Evolutionary conservation across 345 rosid species (phyloP).

Genomic region (Salix purpurea): DNA sequence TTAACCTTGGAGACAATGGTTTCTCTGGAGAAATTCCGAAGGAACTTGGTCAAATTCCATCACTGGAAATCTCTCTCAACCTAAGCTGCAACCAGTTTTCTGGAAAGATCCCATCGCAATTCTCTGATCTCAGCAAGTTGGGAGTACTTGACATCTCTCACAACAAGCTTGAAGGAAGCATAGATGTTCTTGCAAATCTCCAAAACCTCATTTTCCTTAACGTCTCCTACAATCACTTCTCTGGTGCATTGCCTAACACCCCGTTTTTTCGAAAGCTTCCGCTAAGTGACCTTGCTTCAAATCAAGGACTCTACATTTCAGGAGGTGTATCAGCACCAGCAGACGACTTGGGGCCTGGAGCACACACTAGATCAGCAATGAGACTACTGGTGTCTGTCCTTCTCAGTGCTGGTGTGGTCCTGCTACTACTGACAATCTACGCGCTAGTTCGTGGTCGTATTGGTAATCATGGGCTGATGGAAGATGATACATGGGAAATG

Average conservation of each 20-base stretch:
- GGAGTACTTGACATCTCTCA: constrained; percentile 78
- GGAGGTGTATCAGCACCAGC: constrained; percentile 41
- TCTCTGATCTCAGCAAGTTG: constrained; percentile 68
- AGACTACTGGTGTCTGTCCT: constrained; percentile 60
- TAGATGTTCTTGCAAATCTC: constrained; percentile 55
- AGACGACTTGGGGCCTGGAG: constrained; percentile 25
- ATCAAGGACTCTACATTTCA: constrained; percentile 57
- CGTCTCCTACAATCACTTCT: constrained; percentile 84
- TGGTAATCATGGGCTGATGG: constrained; percentile 29
- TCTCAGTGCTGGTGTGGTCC: constrained; percentile 53
- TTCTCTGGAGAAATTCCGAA: constrained; percentile 77
- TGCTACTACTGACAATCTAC: constrained; percentile 57
- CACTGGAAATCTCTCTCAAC: constrained; percentile 79
- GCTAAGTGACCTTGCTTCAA: constrained; percentile 60
- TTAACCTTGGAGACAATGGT: constrained; percentile 63
- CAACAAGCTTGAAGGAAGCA: constrained; percentile 62
- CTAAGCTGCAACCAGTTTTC: constrained; percentile 74
- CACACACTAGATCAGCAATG: constrained; percentile 43
- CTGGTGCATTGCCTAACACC: constrained; percentile 79
- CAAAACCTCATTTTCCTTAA: constrained; percentile 89
- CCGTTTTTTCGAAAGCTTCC: constrained; percentile 79
- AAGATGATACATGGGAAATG: constrained; percentile 62
- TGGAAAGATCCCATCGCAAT: constrained; percentile 63
- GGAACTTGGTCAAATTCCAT: constrained; percentile 65
- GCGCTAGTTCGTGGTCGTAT: constrained; percentile 44